Percentiles rank a stretch among this genome's conserved stretches.
Evolutionary conservation across 176 grass and related monocot species (phyloP).

Genomic region (Oryza longistaminata): DNA sequence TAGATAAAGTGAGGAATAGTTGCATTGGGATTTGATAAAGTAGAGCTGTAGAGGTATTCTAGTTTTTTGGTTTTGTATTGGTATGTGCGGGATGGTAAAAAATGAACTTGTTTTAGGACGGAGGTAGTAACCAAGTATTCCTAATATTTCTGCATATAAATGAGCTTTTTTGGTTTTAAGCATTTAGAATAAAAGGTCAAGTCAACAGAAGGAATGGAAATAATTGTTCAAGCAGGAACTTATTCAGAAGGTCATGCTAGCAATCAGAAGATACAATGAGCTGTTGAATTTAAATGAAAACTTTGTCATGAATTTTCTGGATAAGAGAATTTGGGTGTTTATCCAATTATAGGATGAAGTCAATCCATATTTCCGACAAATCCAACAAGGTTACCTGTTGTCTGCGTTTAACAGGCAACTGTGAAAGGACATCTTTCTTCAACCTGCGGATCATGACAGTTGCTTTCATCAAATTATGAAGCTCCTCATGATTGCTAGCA

Average conservation of each 20-base stretch:
- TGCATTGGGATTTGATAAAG: too few species aligned
- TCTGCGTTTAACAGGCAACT: constrained; percentile 84
- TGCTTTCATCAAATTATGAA: constrained; percentile 97
- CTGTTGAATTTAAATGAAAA: neutral
- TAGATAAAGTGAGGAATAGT: too few species aligned
- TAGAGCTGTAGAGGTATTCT: too few species aligned
- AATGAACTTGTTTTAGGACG: too few species aligned
- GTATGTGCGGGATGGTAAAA: too few species aligned
- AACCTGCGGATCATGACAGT: constrained; percentile 94
- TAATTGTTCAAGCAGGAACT: neutral
- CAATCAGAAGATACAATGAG: neutral
- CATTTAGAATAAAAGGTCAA: neutral
- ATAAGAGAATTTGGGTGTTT: neutral
- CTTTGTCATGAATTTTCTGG: neutral
- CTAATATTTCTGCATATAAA: neutral
- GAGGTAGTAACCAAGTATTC: neutral
- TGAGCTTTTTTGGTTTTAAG: constrained; percentile 2
- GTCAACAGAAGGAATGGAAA: constrained; percentile 24
- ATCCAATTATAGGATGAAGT: neutral
- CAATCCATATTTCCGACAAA: neutral
- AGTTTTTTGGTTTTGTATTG: too few species aligned
- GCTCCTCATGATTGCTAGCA: constrained; percentile 95
- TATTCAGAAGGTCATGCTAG: constrained; percentile 3
- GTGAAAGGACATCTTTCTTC: constrained; percentile 88
- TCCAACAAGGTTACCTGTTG: constrained; percentile 60